Evolutionary conservation across 1,139 yeast species (phyloP), one percentile per base, ranked within the genome.

Genomic region (Neolecta irregularis): DNA sequence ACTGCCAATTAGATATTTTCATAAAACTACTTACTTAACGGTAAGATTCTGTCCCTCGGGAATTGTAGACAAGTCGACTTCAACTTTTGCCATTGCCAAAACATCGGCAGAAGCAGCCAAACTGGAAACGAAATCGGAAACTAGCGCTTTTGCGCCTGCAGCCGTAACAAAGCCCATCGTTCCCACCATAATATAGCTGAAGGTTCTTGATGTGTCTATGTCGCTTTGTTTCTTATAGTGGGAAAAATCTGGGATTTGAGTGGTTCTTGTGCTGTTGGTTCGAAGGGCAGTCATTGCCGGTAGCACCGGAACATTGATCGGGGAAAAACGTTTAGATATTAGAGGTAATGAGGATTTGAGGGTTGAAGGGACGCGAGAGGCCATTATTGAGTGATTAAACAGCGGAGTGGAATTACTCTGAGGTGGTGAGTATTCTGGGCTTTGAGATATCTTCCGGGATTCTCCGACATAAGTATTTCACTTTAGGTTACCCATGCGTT

Each of bases 71-170:
- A 91, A 73, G 61, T 80, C 88, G 50, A 91, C 94, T 67, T 91
- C 98, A 51, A 85, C 94, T 68, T 91, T 91, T 52, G 99, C 98
- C 93, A 91, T 75, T 44, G 98, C 98, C 64, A 91, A 71, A 45
- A 91, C 93, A 68, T 91, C 99, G 47, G 96, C 94, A 43, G 98
- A 85, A 33, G 99, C 99, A 49, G 94, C 74, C 88, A 85, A 74
- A 47, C 95, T 71, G 43, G 81, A 67, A 53, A 91, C 70, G 66
- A 91, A 91, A 45, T 93, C 74, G 5, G 40, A 32, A 37, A 91
- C 98, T 40, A 98, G 85, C 39, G 95, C 81, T 63, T 91, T 83
- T 55, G 96, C 98, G 53, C 93, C 94, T 40, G 91, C 95, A 41
- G 99, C 94, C 35, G 83, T 67, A 50, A 88, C 65, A 52, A 88